Conservation (phyloP, 352 stramenopile species). For the Globisporangium okanoganense region DNA sequence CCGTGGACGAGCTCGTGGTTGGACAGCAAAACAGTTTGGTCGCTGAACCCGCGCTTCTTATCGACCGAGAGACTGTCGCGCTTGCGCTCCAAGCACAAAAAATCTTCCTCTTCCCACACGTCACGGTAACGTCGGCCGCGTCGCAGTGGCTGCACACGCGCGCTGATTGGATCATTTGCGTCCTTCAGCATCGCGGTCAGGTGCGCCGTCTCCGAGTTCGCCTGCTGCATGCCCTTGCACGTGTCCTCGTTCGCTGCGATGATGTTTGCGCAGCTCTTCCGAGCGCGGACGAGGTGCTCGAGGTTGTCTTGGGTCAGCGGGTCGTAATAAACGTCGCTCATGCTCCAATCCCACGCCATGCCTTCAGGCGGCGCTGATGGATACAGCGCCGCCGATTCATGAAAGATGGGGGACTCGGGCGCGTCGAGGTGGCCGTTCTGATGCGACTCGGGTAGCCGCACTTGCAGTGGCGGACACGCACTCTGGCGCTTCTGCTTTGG, state of each 20-base stretch:
- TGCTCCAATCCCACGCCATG: conserved; percentile 56
- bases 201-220: conserved; percentile 26
- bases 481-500: conserved; percentile 18
- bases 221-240: conserved; percentile 18
- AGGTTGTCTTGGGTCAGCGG: conserved; percentile 43
- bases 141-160: conserved; percentile 29
- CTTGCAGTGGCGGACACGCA: conserved; percentile 16
- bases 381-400: conserved; percentile 38
- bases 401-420: conserved; percentile 39
- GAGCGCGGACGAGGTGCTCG: conserved; percentile 44
- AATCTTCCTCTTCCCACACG: conserved; percentile 76
- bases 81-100: conserved; percentile 33
- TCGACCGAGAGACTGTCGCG: conserved; percentile 12
- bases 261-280: conserved; percentile 51
- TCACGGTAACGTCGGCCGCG: conserved; percentile 72
- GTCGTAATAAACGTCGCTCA: conserved; percentile 55
- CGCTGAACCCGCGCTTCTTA: conserved; percentile 35
- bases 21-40: conserved; percentile 34
- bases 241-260: conserved; percentile 38
- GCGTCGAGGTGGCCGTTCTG: conserved; percentile 11
- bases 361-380: conserved; percentile 28
- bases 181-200: conserved; percentile 43
- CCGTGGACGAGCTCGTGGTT: conserved; percentile 65
- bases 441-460: conserved; percentile 25
- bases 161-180: conserved; percentile 23